Conservation (phyloP, 352 stramenopile genomes). For the Phytopythium oedochilum region DNA sequence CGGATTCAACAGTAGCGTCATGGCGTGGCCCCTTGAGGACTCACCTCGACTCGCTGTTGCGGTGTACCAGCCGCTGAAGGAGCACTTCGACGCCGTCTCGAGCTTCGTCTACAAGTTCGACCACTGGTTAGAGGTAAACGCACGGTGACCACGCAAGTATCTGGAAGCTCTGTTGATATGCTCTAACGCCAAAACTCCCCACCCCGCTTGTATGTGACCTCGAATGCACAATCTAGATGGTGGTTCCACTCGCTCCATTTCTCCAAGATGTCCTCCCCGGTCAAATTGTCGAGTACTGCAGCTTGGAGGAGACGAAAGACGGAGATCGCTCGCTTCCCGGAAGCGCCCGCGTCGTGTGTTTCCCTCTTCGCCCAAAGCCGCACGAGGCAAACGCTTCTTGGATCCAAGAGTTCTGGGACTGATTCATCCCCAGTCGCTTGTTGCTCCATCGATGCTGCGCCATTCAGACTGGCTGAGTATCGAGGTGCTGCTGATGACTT, state of each 20-base stretch:
- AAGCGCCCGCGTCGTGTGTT: conserved; percentile 61
- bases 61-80: conserved; percentile 35
- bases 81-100: conserved; percentile 29
- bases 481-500: too few species aligned
- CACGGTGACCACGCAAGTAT: background rate
- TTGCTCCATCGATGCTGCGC: background rate
- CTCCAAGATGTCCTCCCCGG: conserved; percentile 39
- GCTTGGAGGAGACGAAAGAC: conserved; percentile 15
- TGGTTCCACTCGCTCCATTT: conserved; percentile 19
- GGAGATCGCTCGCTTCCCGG: conserved; percentile 10
- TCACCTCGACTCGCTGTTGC: conserved; percentile 5
- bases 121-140: conserved; percentile 77
- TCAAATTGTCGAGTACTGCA: conserved; percentile 74
- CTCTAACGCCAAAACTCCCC: too few species aligned
- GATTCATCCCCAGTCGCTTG: background rate
- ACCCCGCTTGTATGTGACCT: background rate
- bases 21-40: conserved; percentile 38
- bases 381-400: conserved; percentile 43
- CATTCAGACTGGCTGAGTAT: too few species aligned
- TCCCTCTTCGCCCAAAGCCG: conserved; percentile 76
- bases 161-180: background rate
- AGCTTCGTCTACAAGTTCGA: conserved; percentile 85
- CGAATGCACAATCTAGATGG: conserved; percentile 23
- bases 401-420: conserved; percentile 40
- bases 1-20: conserved; percentile 77